Conservation (phyloP, 192 early-diverging fungal species). For the Entomortierella parvispora region DNA sequence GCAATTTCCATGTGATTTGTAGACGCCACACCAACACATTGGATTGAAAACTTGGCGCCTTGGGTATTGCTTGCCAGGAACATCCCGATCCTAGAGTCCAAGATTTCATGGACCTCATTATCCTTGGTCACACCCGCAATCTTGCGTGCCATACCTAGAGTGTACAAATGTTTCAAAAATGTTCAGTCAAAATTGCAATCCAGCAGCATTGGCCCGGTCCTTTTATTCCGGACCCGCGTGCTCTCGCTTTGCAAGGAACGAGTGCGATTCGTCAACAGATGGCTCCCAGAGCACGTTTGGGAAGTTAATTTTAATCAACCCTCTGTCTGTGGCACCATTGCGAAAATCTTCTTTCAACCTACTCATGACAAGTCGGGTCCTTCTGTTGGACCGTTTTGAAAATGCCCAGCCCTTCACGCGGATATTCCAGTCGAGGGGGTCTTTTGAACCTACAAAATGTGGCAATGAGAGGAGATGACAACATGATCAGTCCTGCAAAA, state of each 20-base stretch:
- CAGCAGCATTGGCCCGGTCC: too few species aligned
- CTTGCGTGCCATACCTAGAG: conserved; percentile 34
- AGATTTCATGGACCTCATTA: conserved; percentile 25
- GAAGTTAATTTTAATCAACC: background rate
- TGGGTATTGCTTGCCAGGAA: conserved; percentile 38
- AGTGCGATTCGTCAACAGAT: conserved; percentile 2
- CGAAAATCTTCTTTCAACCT: background rate
- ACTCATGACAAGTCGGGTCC: conserved; percentile 52
- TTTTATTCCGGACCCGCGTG: too few species aligned
- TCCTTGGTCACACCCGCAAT: conserved; percentile 42
- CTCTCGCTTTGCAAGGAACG: too few species aligned
- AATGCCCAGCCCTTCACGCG: conserved; percentile 60
- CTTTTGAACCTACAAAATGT: conserved; percentile 24
- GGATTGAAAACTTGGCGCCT: conserved; percentile 29
- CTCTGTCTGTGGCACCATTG: background rate
- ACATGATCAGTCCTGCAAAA: background rate
- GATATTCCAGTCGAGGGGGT: conserved; percentile 52
- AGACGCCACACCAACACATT: conserved; percentile 45
- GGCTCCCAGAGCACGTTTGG: background rate
- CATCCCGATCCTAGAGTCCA: conserved; percentile 38
- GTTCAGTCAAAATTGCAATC: too few species aligned
- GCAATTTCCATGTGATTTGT: conserved; percentile 46
- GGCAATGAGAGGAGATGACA: background rate
- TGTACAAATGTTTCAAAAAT: background rate
- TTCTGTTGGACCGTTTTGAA: conserved; percentile 43